phyloP scores from a whole-genome alignment of 169 alveolate species.

The Babesia microti region DNA sequence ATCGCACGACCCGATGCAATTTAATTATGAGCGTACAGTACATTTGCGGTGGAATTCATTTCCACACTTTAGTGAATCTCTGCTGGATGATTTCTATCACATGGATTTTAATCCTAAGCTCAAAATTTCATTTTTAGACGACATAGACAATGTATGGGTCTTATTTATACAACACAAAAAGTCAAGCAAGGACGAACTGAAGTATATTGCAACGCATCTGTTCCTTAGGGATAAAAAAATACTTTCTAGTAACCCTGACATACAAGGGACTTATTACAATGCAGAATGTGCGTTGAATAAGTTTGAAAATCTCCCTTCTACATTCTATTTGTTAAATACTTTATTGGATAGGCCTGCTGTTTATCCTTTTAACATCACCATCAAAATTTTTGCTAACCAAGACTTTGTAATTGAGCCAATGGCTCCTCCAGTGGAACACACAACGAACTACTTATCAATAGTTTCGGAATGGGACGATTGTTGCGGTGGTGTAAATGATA shows the following conservation, averaged over 20 bases:
- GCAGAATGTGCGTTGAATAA: conserved; percentile 67
- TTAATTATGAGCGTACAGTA: conserved; percentile 47
- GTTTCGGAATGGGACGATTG: not conserved
- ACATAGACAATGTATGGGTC: conserved; percentile 46
- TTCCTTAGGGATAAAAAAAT: conserved; percentile 48
- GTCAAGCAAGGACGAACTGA: conserved; percentile 38
- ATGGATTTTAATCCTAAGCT: conserved; percentile 71
- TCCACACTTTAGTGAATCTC: conserved; percentile 40
- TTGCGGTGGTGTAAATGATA: not conserved
- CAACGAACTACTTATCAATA: not conserved
- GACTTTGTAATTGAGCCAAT: conserved; percentile 1
- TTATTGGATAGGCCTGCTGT: conserved; percentile 20
- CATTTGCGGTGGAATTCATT: conserved; percentile 63
- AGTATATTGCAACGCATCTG: conserved; percentile 61
- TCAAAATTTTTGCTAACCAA: conserved; percentile 1
- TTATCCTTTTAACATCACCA: not conserved
- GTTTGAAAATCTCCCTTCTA: too few species aligned
- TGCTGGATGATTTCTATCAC: conserved; percentile 67
- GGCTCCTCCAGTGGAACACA: not conserved
- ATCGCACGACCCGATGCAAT: conserved; percentile 67
- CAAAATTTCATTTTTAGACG: conserved; percentile 17
- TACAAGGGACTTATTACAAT: conserved; percentile 66
- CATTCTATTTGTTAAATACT: too few species aligned
- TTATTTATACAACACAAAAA: conserved; percentile 54
- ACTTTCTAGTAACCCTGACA: conserved; percentile 51